Base-by-base conservation (phyloP, 495 filamentous ascomycete species). In the Hyaloscypha hepaticicola region DNA sequence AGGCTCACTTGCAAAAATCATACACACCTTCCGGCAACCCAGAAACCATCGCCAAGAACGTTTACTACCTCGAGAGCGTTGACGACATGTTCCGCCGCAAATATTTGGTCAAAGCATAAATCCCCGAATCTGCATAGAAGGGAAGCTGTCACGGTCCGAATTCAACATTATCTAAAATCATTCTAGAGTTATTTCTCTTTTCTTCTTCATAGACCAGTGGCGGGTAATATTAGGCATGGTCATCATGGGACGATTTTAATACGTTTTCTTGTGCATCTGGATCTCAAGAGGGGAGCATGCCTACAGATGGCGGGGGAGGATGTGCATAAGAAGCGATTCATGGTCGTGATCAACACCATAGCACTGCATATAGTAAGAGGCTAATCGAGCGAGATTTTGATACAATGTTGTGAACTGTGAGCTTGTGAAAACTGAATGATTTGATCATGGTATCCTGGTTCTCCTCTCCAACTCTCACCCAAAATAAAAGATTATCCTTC, bases 51-150 rank as follows among this genome's bases (percentile, higher is more conserved):
- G 74, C 80, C 67, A 79, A 85, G 61, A 90, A 89, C 52, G 89
- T 90, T 16, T 99, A 98, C 82, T 99, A 97, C 80, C 84, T 98
- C 58, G 88, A 87, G 67, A 85, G 87, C 69, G 81, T 99, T 38
- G 94, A 99, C 69, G 92, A 92, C 71, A 96, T 97, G 92, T 99
- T 94, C 90, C 87, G 92, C 77, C 85, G 95, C 69, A 83, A 82
- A 67, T 98, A 99, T 80, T 82, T 83, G 64, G 77, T 96, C 79
- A 95, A 97, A 86, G 88, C 86, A 76, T 99, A 88, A 80, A 56
- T 52, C 11, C 16, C 26, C n/a, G n/a, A 45, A 45, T 16, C 3
- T 51, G n/a, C 53, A 55, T 61, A 29, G 5, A 21, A 14, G 29
- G 31, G n/a, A 59, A 66, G 25, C 21, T 22, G 19, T 61, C 29